Evolutionary conservation across 148 eudicot genomes (phyloP), one percentile per base, ranked within the genome.

Genomic region (Rhododendron mucronatum): DNA sequence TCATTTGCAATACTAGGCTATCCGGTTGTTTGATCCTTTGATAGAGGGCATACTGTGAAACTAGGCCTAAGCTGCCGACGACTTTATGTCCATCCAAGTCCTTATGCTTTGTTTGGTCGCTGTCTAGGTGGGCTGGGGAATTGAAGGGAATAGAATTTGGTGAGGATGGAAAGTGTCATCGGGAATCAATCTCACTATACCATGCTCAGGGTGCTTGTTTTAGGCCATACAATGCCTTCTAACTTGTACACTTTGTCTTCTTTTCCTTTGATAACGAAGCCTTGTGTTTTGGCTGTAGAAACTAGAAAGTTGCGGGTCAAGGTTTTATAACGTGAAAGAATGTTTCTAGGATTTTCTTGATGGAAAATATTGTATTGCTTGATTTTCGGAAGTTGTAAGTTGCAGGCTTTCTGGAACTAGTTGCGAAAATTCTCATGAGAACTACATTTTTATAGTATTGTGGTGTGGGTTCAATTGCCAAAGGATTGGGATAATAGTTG

Each of bases 61-160:
- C 78, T 75, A 33, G 78, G 20, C 41, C 76, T 73, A 73, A 73
- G 77, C 45, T 35, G 47, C 78, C 18, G 16, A 69, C 37, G 0
- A 12, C 18, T 69, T 69, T 69, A 28, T 26, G 37, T 69, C 18
- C 61, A 18, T 55, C 6, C 61, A 55, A 55, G 61, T 18, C 23
- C 61, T 55, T 55, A 55, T 80, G 83, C 41, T 53, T 81, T 81
- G 28, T 57, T 81, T 81, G 71, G 47, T 33, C 4, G 47, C 47
- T 33, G 69, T 50, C 47, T 35, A 81, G 47, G 69, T 35, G 48
- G 67, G 69, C 67, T 53, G 83, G 83, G 83, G 83, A 16, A 20
- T 35, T 33, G 37, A 81, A 37, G 67, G 37, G 15, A 30, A 30
- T 55, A 53, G 26, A 33, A 80, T 15, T 6, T 80, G 61, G 69